phyloP scores from a whole-genome alignment of 2,329 filamentous ascomycete genomes.

The Seiridium cupressi region DNA sequence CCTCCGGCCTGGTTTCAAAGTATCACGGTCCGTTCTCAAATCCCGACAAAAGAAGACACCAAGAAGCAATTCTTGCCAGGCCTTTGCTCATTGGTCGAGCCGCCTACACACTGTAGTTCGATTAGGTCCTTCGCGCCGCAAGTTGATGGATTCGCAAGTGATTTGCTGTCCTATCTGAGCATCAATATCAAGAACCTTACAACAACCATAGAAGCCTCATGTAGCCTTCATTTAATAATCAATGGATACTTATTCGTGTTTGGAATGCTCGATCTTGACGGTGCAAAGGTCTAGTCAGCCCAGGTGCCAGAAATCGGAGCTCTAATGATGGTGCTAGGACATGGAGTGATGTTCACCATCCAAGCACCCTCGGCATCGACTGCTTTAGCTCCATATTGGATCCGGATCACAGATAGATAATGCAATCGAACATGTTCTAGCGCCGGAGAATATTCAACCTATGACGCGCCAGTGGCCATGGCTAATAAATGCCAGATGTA shows the following conservation, averaged over 20 bases:
- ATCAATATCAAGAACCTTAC: no score
- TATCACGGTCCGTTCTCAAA: not conserved
- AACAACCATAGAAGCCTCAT: no score
- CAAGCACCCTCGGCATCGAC: not conserved
- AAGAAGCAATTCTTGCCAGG: not conserved
- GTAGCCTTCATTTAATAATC: no score
- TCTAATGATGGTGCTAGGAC: no score
- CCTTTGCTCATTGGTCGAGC: not conserved
- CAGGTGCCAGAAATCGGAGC: no score
- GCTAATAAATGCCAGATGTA: not conserved
- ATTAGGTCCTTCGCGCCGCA: not conserved
- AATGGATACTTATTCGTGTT: no score
- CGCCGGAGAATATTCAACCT: not conserved
- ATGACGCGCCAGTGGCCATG: not conserved
- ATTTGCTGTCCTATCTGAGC: not conserved
- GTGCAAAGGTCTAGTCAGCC: no score
- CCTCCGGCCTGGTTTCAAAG: constrained; percentile 1
- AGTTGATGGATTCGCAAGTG: not conserved
- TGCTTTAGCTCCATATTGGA: not conserved
- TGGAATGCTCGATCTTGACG: no score
- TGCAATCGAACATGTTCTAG: no score
- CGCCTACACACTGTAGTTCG: no score
- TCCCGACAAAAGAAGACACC: not conserved
- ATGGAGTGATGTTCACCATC: not conserved
- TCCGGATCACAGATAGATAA: no score